Conservation (phyloP, 305 asterid genomes). For the Andrographis paniculata region DNA sequence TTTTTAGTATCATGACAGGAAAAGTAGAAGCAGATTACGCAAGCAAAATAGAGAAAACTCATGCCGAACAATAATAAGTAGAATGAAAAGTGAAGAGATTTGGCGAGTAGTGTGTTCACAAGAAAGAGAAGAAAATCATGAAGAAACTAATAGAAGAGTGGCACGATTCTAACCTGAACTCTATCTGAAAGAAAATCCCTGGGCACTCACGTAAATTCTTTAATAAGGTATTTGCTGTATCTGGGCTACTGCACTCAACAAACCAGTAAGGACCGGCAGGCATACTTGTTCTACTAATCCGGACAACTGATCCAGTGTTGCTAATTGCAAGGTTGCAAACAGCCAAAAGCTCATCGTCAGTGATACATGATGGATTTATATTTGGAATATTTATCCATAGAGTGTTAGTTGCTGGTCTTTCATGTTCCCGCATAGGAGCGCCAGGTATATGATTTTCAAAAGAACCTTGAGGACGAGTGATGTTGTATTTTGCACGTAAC, state of each 20-base stretch:
- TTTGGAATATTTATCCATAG: slow-evolving; percentile 44
- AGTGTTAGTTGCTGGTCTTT: slow-evolving; percentile 30
- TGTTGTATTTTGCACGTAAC: slow-evolving; percentile 41
- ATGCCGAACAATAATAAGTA: too few species aligned
- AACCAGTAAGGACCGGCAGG: slow-evolving; percentile 43
- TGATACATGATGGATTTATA: slow-evolving; percentile 27
- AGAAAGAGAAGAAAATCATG: too few species aligned
- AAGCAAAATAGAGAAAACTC: too few species aligned
- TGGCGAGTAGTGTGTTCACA: too few species aligned
- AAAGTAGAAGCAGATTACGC: too few species aligned
- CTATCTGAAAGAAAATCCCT: slow-evolving; percentile 52
- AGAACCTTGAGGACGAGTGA: slow-evolving; percentile 29
- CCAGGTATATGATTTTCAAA: slow-evolving; percentile 27
- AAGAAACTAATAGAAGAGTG: slow-evolving; percentile 4
- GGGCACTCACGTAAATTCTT: slow-evolving; percentile 48
- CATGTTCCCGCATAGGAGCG: slow-evolving; percentile 35
- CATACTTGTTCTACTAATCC: slow-evolving; percentile 40
- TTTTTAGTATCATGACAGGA: too few species aligned
- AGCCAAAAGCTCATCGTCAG: slow-evolving; percentile 51
- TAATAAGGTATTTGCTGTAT: slow-evolving; percentile 41
- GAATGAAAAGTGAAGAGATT: too few species aligned
- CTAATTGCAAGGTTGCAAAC: slow-evolving; percentile 49
- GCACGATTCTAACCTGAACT: slow-evolving; percentile 40
- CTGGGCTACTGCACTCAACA: slow-evolving; percentile 55
- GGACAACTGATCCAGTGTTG: slow-evolving; percentile 43